phyloP scores from a whole-genome alignment of 177 flowering plant genomes.

The Vitis hybrid region DNA sequence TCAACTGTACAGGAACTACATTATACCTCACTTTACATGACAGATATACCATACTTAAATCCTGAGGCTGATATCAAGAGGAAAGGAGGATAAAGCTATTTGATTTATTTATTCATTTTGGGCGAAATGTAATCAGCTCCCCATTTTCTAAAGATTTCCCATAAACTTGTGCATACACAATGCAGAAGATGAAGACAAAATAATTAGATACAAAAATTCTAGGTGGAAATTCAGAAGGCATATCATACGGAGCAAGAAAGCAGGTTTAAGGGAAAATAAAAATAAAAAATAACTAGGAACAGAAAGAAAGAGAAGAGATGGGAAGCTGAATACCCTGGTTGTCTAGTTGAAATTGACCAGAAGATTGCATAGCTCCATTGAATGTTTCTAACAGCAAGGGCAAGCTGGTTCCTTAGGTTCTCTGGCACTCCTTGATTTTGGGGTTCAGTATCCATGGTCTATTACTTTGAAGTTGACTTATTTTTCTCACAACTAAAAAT shows the following conservation, averaged over 20 bases:
- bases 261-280: no score
- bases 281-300: not conserved
- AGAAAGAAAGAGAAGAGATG: not conserved
- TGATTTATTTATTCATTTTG: no score
- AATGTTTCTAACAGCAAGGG: slow-evolving; percentile 70
- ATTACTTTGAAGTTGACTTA: slow-evolving; percentile 6
- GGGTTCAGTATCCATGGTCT: slow-evolving; percentile 21
- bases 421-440: slow-evolving; percentile 32
- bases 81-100: no score
- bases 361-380: slow-evolving; percentile 94
- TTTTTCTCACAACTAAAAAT: not conserved
- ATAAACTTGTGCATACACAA: slow-evolving; percentile 2
- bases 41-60: not conserved
- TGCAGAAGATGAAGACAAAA: not conserved
- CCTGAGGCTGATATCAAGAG: no score
- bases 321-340: slow-evolving; percentile 57
- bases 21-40: not conserved
- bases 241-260: not conserved
- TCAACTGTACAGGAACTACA: slow-evolving; percentile 1
- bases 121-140: no score
- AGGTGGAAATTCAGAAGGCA: not conserved
- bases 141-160: not conserved
- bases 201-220: not conserved
- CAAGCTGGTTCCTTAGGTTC: slow-evolving; percentile 63
- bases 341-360: slow-evolving; percentile 69